Percentiles rank a stretch among this genome's conserved stretches.
These are phyloP conservation scores for Amoebophrya sp. DNA, from an alignment of 169 alveolate genomes.

Conservation along the genomic window DNA sequence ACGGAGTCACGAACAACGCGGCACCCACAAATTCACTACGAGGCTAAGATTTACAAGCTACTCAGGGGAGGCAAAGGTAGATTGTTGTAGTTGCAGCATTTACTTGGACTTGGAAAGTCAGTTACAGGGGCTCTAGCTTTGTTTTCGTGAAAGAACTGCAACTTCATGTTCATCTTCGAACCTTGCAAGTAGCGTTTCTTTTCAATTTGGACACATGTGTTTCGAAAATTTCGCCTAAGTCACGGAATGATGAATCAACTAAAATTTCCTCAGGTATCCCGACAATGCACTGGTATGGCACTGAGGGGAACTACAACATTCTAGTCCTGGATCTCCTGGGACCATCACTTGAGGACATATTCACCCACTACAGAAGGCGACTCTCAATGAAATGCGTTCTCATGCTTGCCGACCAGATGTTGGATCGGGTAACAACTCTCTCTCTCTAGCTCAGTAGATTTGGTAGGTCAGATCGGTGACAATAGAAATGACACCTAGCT, in stretches of 20 bases:
- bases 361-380: not conserved
- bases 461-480: too few species aligned
- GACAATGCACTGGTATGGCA: not conserved
- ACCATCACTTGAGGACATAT: not conserved
- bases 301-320: not conserved
- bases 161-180: too few species aligned
- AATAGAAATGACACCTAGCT: too few species aligned
- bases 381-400: not conserved
- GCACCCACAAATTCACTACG: not conserved
- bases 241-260: too few species aligned
- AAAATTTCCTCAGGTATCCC: not conserved
- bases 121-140: not conserved
- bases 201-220: too few species aligned
- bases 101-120: not conserved
- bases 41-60: not conserved
- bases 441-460: too few species aligned
- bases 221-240: too few species aligned
- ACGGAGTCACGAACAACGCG: not conserved
- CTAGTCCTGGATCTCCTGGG: not conserved
- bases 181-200: too few species aligned
- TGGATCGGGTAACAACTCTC: too few species aligned
- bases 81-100: not conserved
- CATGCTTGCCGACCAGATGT: not conserved
- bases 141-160: not conserved
- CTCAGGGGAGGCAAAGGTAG: not conserved